phyloP scores from a whole-genome alignment of 2,329 filamentous ascomycete genomes.

The Pyricularia grisea region DNA sequence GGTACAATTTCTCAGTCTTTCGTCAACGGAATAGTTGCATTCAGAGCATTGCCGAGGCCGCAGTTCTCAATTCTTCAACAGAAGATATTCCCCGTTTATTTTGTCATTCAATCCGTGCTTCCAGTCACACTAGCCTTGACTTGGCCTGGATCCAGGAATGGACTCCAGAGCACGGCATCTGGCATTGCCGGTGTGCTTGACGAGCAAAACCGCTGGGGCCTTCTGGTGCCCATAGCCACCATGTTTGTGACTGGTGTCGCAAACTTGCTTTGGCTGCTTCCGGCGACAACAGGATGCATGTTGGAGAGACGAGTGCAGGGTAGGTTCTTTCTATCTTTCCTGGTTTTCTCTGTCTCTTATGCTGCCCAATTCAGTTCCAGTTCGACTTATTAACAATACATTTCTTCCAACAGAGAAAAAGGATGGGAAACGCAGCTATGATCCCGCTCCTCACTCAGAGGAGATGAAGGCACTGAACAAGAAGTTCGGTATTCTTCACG shows the following conservation, averaged over 20 bases:
- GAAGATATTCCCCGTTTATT: constrained; percentile 81
- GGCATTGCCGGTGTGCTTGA: constrained; percentile 49
- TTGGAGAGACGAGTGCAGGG: constrained; percentile 69
- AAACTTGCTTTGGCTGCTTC: constrained; percentile 66
- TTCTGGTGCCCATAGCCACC: constrained; percentile 57
- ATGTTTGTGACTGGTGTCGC: constrained; percentile 61
- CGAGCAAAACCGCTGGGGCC: constrained; percentile 50
- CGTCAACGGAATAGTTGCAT: constrained; percentile 63
- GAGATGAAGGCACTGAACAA: constrained; percentile 79
- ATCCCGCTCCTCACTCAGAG: constrained; percentile 67
- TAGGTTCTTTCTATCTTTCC: constrained; percentile 22
- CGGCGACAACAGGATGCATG: constrained; percentile 67
- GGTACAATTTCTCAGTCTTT: constrained; percentile 51
- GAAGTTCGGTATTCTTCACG: constrained; percentile 70
- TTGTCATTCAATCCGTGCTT: constrained; percentile 68
- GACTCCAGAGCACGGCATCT: constrained; percentile 23
- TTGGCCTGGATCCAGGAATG: constrained; percentile 53
- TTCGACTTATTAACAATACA: neutral
- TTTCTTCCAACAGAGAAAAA: constrained; percentile 51
- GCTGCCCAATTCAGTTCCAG: neutral
- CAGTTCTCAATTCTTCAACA: constrained; percentile 76
- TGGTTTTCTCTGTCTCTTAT: no score
- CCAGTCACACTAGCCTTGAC: constrained; percentile 69
- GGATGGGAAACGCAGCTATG: constrained; percentile 82
- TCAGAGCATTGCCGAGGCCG: constrained; percentile 64